phyloP scores from a whole-genome alignment of 1,284 basidiomycete genomes.

The Boletus smithii region DNA sequence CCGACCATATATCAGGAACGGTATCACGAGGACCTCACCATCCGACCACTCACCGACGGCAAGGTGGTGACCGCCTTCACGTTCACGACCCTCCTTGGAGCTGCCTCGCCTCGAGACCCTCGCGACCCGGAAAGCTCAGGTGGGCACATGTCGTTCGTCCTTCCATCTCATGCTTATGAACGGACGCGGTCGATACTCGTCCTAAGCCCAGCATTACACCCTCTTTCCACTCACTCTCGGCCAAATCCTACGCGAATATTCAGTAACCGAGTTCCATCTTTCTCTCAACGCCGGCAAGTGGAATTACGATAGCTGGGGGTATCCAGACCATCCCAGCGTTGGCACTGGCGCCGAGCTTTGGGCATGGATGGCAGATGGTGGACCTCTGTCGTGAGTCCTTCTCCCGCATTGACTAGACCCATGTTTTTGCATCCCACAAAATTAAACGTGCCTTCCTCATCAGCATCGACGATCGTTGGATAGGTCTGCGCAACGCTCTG shows the following conservation, averaged over 20 bases:
- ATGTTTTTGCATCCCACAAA: too few species aligned
- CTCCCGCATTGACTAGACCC: not conserved
- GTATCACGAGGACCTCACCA: constrained; percentile 68
- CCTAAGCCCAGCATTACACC: constrained; percentile 72
- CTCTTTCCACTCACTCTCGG: constrained; percentile 84
- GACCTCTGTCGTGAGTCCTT: constrained; percentile 45
- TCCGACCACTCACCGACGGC: constrained; percentile 81
- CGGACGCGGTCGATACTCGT: not conserved
- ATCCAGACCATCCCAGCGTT: constrained; percentile 73
- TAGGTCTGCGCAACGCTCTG: constrained; percentile 80
- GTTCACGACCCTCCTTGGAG: constrained; percentile 67
- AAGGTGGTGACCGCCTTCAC: constrained; percentile 82
- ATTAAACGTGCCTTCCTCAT: not conserved
- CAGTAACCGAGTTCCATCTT: constrained; percentile 83
- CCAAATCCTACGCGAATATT: constrained; percentile 81
- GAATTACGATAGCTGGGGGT: constrained; percentile 85
- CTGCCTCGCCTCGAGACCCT: constrained; percentile 53
- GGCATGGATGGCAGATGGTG: constrained; percentile 79
- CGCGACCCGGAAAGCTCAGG: constrained; percentile 48
- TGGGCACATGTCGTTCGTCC: not conserved
- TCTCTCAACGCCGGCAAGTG: constrained; percentile 88
- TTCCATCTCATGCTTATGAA: not conserved
- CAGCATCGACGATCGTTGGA: constrained; percentile 78
- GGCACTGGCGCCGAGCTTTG: constrained; percentile 86
- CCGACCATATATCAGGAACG: constrained; percentile 34